Percentiles rank a stretch among this genome's conserved stretches.
Evolutionary conservation across 2,329 filamentous ascomycete genomes (phyloP).

Genomic region (Neurospora sp.): DNA sequence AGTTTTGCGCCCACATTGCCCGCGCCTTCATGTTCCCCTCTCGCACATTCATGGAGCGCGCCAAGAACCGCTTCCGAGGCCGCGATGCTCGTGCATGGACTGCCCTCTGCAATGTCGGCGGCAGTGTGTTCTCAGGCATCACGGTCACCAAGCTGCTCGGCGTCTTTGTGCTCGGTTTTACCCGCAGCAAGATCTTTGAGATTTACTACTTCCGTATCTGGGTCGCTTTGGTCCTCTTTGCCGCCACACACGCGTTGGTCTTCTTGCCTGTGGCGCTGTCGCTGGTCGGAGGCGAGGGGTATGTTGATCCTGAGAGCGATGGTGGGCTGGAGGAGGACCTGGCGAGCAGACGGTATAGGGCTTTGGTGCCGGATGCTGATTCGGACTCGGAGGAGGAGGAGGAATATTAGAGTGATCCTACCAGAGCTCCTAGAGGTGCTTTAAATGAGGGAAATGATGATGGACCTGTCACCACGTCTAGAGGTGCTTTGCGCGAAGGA

Average conservation of each 20-base stretch:
- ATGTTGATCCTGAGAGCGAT: conserved; percentile 77
- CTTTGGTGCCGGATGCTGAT: conserved; percentile 63
- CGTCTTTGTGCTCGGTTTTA: conserved; percentile 87
- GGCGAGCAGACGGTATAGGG: conserved; percentile 66
- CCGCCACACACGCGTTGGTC: conserved; percentile 77
- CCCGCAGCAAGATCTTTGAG: conserved; percentile 95
- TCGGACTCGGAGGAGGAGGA: conserved; percentile 15
- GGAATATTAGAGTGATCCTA: background rate
- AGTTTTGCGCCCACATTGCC: conserved; percentile 96
- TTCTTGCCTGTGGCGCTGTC: conserved; percentile 87
- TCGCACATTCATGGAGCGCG: conserved; percentile 69
- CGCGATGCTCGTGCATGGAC: conserved; percentile 85
- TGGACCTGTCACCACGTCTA: background rate
- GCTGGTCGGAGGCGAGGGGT: conserved; percentile 76
- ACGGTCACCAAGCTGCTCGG: conserved; percentile 92
- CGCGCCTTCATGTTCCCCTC: conserved; percentile 93
- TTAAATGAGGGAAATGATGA: no score
- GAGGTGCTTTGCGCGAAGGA: background rate
- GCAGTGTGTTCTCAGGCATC: conserved; percentile 91
- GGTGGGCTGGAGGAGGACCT: conserved; percentile 86
- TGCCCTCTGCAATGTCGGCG: conserved; percentile 87
- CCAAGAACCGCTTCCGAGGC: conserved; percentile 67
- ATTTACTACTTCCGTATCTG: conserved; percentile 98
- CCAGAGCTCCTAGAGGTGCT: background rate
- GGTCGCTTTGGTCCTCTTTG: conserved; percentile 84